These are phyloP conservation scores for Dryadomyces quercivorus DNA, from an alignment of 2,329 filamentous ascomycete genomes.

Conservation along the genomic window DNA sequence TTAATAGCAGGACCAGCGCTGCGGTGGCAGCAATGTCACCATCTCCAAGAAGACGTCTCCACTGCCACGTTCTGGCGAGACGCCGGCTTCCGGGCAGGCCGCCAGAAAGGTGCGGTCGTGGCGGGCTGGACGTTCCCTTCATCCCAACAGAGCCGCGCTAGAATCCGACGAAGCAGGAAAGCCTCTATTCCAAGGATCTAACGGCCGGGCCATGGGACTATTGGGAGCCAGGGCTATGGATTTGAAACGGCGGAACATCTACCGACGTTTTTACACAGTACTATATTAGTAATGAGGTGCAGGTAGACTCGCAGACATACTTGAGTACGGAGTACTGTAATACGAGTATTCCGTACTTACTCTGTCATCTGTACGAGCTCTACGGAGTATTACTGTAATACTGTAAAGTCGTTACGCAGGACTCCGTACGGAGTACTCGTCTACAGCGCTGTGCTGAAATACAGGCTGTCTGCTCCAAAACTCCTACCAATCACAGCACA, in stretches of 20 bases:
- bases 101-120: background rate
- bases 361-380: too few species aligned
- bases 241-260: background rate
- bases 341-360: background rate
- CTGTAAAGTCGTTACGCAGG: too few species aligned
- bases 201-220: background rate
- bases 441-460: too few species aligned
- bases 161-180: background rate
- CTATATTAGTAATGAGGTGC: too few species aligned
- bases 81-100: background rate
- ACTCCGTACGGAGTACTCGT: too few species aligned
- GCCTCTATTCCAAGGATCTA: background rate
- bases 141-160: background rate
- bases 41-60: background rate
- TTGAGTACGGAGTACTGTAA: background rate
- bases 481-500: background rate
- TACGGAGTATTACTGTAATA: too few species aligned
- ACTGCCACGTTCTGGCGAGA: background rate
- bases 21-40: too few species aligned
- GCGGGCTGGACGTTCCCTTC: too few species aligned
- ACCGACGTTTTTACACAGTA: background rate
- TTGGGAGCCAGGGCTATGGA: background rate
- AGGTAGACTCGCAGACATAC: too few species aligned
- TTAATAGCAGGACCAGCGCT: too few species aligned
- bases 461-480: too few species aligned